Evolutionary conservation across 352 stramenopile genomes (phyloP).

Genomic region (Phytophthora cajani): DNA sequence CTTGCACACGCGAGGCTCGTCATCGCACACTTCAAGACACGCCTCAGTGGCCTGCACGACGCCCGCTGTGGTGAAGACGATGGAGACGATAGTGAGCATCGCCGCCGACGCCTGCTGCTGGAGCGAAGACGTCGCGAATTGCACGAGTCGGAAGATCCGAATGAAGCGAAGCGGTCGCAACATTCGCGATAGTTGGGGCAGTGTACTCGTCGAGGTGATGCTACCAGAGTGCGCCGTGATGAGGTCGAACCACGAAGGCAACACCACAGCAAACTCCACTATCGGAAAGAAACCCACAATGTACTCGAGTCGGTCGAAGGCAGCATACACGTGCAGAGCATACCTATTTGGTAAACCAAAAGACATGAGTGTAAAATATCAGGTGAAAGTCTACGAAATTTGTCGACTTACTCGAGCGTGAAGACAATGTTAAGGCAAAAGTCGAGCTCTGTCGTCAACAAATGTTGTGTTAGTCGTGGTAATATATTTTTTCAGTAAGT

Average conservation of each 20-base stretch:
- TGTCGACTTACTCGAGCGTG: constrained; percentile 62
- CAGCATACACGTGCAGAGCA: constrained; percentile 62
- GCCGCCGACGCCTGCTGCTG: constrained; percentile 70
- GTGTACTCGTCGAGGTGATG: constrained; percentile 23
- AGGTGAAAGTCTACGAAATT: not conserved
- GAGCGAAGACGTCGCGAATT: constrained; percentile 78
- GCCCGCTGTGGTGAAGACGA: constrained; percentile 72
- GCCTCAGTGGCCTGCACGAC: constrained; percentile 75
- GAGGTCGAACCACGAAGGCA: constrained; percentile 67
- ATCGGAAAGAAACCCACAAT: constrained; percentile 53
- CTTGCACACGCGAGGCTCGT: constrained; percentile 35
- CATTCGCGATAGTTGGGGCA: constrained; percentile 40
- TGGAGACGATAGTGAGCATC: constrained; percentile 72
- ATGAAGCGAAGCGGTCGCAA: constrained; percentile 71
- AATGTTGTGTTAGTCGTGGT: not conserved
- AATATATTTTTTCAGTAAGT: too few relatives aligned
- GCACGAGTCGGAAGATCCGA: constrained; percentile 73
- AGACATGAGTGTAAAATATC: not conserved
- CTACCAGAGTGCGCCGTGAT: constrained; percentile 21
- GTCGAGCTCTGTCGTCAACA: constrained; percentile 45
- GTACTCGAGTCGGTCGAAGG: constrained; percentile 73
- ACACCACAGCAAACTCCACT: constrained; percentile 64
- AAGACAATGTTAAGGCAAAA: constrained; percentile 72
- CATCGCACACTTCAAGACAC: constrained; percentile 40
- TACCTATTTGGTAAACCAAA: constrained; percentile 34